Percentiles rank a stretch among this genome's conserved stretches.
These are phyloP conservation scores for Hanseniaspora guilliermondii DNA, from an alignment of 805 yeast genomes.

Conservation along the genomic window DNA sequence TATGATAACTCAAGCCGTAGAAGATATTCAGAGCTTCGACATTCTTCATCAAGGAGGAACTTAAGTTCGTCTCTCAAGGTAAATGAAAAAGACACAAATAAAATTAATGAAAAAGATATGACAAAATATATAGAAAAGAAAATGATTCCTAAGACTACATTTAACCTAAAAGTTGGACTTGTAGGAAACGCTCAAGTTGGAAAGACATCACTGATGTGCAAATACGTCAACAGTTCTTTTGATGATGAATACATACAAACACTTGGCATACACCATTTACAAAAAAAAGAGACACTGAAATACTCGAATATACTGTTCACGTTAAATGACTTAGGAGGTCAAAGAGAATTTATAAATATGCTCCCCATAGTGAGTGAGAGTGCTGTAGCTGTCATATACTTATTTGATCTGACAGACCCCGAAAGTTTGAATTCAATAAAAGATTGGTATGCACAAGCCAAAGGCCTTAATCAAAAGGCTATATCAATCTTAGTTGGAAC, in stretches of 20 bases:
- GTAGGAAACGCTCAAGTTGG: constrained; percentile 96
- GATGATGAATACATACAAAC: constrained; percentile 90
- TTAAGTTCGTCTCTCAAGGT: not conserved
- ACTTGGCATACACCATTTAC: constrained; percentile 89
- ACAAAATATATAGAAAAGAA: not conserved
- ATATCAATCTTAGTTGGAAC: constrained; percentile 88
- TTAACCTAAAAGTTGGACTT: constrained; percentile 63
- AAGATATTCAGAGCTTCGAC: not conserved
- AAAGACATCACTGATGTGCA: constrained; percentile 90
- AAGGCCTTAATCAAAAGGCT: constrained; percentile 81
- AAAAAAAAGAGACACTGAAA: constrained; percentile 69
- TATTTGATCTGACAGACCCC: constrained; percentile 81
- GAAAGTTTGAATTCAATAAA: constrained; percentile 76
- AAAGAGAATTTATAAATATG: constrained; percentile 89
- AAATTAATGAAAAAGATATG: constrained; percentile 1
- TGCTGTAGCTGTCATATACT: constrained; percentile 79
- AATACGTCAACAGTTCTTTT: constrained; percentile 88
- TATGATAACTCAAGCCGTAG: not conserved
- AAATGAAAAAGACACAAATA: not conserved
- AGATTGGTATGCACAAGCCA: constrained; percentile 88
- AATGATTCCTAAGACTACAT: constrained; percentile 12
- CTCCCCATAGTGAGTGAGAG: constrained; percentile 82
- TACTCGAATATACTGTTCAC: constrained; percentile 82
- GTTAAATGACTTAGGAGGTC: constrained; percentile 95
- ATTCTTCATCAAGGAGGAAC: not conserved